Conservation (phyloP, 2,329 filamentous ascomycete species). For the Pyricularia sp. region DNA sequence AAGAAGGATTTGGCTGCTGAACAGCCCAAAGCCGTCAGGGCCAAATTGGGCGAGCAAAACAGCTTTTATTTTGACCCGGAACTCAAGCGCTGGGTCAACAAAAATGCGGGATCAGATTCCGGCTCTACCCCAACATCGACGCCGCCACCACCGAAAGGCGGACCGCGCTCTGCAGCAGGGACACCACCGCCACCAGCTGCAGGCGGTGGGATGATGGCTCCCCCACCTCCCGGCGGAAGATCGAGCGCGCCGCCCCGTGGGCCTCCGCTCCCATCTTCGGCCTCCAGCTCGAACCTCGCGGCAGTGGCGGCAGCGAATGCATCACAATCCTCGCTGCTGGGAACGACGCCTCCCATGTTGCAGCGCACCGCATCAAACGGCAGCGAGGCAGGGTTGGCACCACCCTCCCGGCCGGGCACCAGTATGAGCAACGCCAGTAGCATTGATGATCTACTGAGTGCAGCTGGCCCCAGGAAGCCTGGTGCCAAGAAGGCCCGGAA, state of each 20-base stretch:
- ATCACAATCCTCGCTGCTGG: slow-evolving; percentile 12
- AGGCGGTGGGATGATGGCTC: background rate
- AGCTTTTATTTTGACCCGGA: slow-evolving; percentile 91
- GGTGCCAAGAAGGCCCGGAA: slow-evolving; percentile 61
- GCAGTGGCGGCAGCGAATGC: slow-evolving; percentile 19
- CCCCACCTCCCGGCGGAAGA: slow-evolving; percentile 13
- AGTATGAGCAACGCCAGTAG: slow-evolving; percentile 85
- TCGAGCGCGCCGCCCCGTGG: slow-evolving; percentile 13
- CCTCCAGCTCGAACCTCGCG: slow-evolving; percentile 9
- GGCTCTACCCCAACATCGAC: slow-evolving; percentile 54
- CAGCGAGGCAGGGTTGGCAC: slow-evolving; percentile 31
- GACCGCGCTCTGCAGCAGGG: slow-evolving; percentile 38
- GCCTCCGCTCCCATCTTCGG: slow-evolving; percentile 8
- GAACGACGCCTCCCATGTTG: slow-evolving; percentile 26
- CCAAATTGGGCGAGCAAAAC: slow-evolving; percentile 88
- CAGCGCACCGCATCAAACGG: slow-evolving; percentile 35
- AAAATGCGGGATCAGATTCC: slow-evolving; percentile 60
- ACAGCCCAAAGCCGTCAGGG: slow-evolving; percentile 62
- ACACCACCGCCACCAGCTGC: slow-evolving; percentile 36
- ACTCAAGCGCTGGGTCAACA: slow-evolving; percentile 97
- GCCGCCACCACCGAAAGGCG: slow-evolving; percentile 56
- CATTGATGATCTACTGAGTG: slow-evolving; percentile 83
- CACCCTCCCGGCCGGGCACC: slow-evolving; percentile 58
- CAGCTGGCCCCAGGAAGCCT: slow-evolving; percentile 54
- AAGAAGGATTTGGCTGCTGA: slow-evolving; percentile 48